phyloP scores from a whole-genome alignment of 106 monocot species.

The Dendrobium huoshanense region DNA sequence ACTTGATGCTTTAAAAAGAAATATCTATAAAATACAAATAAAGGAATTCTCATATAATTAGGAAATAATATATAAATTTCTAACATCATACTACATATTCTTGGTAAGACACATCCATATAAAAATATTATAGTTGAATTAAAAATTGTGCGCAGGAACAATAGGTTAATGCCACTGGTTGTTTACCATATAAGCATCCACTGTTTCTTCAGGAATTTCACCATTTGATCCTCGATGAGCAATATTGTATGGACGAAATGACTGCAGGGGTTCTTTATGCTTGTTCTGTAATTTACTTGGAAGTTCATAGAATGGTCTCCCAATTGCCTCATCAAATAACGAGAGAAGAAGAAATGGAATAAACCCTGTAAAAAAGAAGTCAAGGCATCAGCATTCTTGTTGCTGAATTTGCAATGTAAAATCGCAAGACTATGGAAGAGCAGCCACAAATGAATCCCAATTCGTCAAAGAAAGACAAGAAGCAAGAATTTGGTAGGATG shows the following conservation, averaged over 20 bases:
- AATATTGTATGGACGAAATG: conserved; percentile 61
- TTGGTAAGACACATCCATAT: too few species aligned
- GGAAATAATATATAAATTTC: not conserved
- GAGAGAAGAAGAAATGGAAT: conserved; percentile 31
- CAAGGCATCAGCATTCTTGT: not conserved
- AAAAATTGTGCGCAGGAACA: not conserved
- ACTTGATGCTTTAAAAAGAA: not conserved
- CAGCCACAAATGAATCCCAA: not conserved
- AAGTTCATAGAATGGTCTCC: conserved; percentile 58
- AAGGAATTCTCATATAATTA: not conserved
- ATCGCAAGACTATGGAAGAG: not conserved
- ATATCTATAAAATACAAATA: not conserved
- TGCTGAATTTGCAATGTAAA: not conserved
- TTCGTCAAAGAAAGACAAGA: not conserved
- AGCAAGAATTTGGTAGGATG: not conserved
- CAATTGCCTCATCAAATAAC: conserved; percentile 18
- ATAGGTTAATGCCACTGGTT: not conserved
- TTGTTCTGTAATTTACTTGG: conserved; percentile 43
- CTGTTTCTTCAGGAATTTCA: conserved; percentile 86
- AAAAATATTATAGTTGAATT: not conserved
- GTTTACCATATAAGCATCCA: conserved; percentile 65
- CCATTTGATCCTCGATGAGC: conserved; percentile 95
- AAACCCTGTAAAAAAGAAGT: conserved; percentile 19
- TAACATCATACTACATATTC: not conserved
- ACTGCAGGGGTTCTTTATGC: conserved; percentile 47